Percentiles rank a stretch among this genome's conserved stretches.
Evolutionary conservation across 2,329 filamentous ascomycete genomes (phyloP).

Genomic region (Calycina marina): DNA sequence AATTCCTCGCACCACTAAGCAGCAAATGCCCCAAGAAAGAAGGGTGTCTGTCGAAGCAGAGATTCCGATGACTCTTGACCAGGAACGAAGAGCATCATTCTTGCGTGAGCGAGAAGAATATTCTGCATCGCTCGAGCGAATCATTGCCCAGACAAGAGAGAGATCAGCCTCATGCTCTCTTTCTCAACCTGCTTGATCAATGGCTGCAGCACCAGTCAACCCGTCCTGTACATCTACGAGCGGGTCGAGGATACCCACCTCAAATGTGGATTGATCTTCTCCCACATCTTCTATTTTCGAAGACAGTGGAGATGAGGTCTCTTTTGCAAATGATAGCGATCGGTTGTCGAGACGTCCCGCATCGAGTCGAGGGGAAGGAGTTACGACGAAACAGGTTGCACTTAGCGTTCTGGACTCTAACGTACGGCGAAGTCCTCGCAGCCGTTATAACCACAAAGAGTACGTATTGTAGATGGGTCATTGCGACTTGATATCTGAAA

Average conservation of each 20-base stretch:
- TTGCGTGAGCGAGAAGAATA: conserved; percentile 1
- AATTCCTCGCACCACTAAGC: neutral
- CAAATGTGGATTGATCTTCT: neutral
- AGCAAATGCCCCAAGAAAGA: neutral
- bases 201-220: neutral
- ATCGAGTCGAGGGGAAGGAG: conserved; percentile 1
- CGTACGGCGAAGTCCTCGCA: conserved; percentile 1
- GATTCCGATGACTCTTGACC: neutral
- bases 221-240: neutral
- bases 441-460: neutral
- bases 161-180: conserved; percentile 2
- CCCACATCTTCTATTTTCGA: neutral
- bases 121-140: conserved; percentile 1
- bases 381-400: conserved; percentile 1
- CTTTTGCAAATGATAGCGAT: neutral
- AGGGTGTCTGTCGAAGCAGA: neutral
- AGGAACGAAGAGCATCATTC: conserved; percentile 2
- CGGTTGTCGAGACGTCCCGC: conserved; percentile 1
- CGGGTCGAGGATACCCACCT: neutral
- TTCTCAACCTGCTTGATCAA: neutral
- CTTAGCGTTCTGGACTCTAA: conserved; percentile 2
- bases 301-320: neutral
- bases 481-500: conserved; percentile 3
- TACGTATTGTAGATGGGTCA: conserved; percentile 1
- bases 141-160: conserved; percentile 2